phyloP scores from a whole-genome alignment of 176 grass and related monocot species.

The Aegilops speltoides region DNA sequence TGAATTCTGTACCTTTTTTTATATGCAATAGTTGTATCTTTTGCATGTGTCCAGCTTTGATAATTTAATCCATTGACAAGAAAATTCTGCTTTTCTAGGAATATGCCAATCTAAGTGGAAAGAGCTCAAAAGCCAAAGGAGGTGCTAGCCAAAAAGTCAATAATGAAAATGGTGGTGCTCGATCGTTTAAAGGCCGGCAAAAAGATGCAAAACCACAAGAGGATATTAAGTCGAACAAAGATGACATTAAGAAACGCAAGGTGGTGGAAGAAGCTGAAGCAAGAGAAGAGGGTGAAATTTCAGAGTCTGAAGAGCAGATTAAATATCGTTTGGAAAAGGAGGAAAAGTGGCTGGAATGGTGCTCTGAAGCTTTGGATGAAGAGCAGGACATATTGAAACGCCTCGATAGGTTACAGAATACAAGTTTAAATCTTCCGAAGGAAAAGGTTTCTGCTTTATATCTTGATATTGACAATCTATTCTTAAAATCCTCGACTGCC shows the following conservation, averaged over 20 bases:
- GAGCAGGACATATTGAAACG: slow-evolving; percentile 92
- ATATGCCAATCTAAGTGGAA: slow-evolving; percentile 72
- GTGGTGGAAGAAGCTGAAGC: slow-evolving; percentile 78
- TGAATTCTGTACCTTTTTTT: slow-evolving; percentile 11
- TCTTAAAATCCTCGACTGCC: slow-evolving; percentile 13
- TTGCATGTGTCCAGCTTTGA: not conserved
- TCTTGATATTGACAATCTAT: not conserved
- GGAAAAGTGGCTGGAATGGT: slow-evolving; percentile 99
- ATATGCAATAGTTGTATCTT: not conserved
- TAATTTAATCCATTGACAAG: slow-evolving; percentile 17
- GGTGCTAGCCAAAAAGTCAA: slow-evolving; percentile 48
- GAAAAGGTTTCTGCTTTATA: slow-evolving; percentile 74
- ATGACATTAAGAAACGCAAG: slow-evolving; percentile 61
- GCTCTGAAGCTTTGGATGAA: slow-evolving; percentile 86
- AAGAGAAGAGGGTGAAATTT: slow-evolving; percentile 99
- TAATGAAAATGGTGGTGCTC: slow-evolving; percentile 55
- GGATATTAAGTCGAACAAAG: slow-evolving; percentile 54
- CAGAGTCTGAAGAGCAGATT: slow-evolving; percentile 81
- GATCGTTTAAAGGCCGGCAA: slow-evolving; percentile 44
- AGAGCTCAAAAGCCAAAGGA: slow-evolving; percentile 63
- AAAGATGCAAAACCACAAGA: slow-evolving; percentile 63
- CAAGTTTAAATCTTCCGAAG: slow-evolving; percentile 90
- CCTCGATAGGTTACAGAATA: slow-evolving; percentile 89
- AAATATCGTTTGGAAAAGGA: slow-evolving; percentile 85
- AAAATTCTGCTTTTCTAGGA: slow-evolving; percentile 63